These are phyloP conservation scores for Entrophospora sp. DNA, from an alignment of 192 early-diverging fungal genomes.

Conservation along the genomic window DNA sequence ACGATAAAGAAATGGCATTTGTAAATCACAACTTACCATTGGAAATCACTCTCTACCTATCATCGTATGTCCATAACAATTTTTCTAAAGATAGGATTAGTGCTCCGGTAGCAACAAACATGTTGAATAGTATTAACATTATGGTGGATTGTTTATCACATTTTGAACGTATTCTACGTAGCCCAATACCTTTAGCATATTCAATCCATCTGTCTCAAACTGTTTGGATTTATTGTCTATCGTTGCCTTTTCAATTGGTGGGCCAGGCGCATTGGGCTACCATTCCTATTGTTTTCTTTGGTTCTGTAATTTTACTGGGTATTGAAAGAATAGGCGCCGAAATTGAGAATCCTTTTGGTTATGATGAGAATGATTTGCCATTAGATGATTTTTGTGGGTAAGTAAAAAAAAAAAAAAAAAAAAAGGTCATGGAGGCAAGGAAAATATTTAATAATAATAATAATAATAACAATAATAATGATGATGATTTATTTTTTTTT, in stretches of 20 bases:
- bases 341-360: constrained; percentile 92
- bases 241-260: constrained; percentile 78
- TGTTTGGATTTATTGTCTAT: constrained; percentile 61
- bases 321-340: constrained; percentile 78
- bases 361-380: constrained; percentile 66
- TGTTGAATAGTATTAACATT: constrained; percentile 40
- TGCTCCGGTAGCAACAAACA: constrained; percentile 33
- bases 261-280: constrained; percentile 38
- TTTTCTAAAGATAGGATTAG: constrained; percentile 33
- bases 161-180: constrained; percentile 77
- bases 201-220: constrained; percentile 84
- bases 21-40: constrained; percentile 42
- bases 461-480: not conserved
- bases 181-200: constrained; percentile 85
- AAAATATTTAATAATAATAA: not conserved
- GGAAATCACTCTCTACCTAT: constrained; percentile 52
- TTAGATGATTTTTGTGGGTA: constrained; percentile 48
- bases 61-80: constrained; percentile 39
- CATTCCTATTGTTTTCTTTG: constrained; percentile 59
- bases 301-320: constrained; percentile 71
- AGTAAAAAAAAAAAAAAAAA: too few relatives aligned
- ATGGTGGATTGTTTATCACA: constrained; percentile 51
- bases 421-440: too few relatives aligned
- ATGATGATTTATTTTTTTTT: not conserved
- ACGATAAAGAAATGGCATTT: constrained; percentile 15